Evolutionary conservation across 306 rosid genomes (phyloP).

Genomic region (Vigna angularis): DNA sequence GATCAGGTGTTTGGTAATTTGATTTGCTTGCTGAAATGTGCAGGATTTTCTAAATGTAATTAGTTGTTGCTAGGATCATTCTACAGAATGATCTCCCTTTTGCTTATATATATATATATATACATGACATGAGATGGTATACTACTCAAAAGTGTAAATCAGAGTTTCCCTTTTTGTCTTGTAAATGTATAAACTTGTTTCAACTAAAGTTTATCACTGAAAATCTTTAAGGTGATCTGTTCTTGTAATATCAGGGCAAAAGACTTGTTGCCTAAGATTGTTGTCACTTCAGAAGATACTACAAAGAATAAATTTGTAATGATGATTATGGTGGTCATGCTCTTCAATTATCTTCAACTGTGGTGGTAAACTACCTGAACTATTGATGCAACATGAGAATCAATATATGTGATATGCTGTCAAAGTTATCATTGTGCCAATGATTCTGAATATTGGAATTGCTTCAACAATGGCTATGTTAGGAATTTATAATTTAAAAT

Average conservation of each 20-base stretch:
- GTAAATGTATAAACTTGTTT: constrained; percentile 45
- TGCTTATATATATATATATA: constrained; percentile 21
- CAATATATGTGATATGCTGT: background rate
- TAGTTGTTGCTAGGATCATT: constrained; percentile 31
- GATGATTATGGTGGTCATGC: constrained; percentile 6
- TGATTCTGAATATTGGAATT: constrained; percentile 25
- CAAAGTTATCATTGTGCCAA: background rate
- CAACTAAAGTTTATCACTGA: constrained; percentile 42
- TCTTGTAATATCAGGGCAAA: constrained; percentile 30
- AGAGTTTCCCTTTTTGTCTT: constrained; percentile 23
- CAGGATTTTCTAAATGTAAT: constrained; percentile 14
- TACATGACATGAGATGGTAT: background rate
- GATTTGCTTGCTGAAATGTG: constrained; percentile 12
- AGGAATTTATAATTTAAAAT: too few relatives aligned
- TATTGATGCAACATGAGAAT: background rate
- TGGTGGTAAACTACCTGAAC: background rate
- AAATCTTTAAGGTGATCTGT: constrained; percentile 43
- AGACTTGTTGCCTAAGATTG: constrained; percentile 4
- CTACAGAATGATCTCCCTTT: constrained; percentile 35
- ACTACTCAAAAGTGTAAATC: constrained; percentile 52
- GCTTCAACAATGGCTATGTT: background rate
- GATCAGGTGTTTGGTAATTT: background rate
- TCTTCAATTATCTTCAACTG: constrained; percentile 18
- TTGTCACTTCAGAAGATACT: constrained; percentile 31
- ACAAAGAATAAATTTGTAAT: constrained; percentile 26